Evolutionary conservation across 148 eudicot species (phyloP), one percentile per base, ranked within the genome.

Genomic region (Drosera capensis): DNA sequence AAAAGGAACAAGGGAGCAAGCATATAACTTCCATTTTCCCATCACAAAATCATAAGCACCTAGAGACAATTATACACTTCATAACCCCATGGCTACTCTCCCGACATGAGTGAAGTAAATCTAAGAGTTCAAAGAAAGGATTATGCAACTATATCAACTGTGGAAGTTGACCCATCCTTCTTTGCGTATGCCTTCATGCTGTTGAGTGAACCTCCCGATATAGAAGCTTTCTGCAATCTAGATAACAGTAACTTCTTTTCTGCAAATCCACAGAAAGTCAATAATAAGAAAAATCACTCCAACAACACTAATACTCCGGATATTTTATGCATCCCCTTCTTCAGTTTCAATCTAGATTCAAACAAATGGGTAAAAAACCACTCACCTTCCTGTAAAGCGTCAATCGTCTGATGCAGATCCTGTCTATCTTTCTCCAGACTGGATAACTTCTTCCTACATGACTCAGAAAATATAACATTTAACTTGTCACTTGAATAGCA

Each of bases 351-450:
- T n/a, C n/a, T n/a, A n/a, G n/a, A n/a, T n/a, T n/a, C n/a, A n/a
- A 34, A 11, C 15, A 30, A 49, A 22, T 30, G 23, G n/a, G n/a
- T n/a, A n/a, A n/a, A 25, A 43, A 38, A 46, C 34, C 35, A 40
- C 60, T 28, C 30, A 85, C 99, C 99, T 86, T 92, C 99, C 51
- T 70, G 80, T 55, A 92, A 55, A 62, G 95, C 88, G 64, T 78
- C 74, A 58, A 92, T 79, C 6, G 94, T 92, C 48, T 67, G 82
- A 26, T 68, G 78, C 60, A 85, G 48, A 68, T 92, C 99, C 64
- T 73, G 86, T 48, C 80, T 85, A 19, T 92, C 99, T 64, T 72
- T 85, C 55, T 85, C 99, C 46, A 85, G 67, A 63, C 77, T 76
- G 28, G 80, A 72, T 64, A 85, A 39, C 70, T 70, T 92, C 63